phyloP scores from a whole-genome alignment of 345 rosid species.

The Carallia brachiata region DNA sequence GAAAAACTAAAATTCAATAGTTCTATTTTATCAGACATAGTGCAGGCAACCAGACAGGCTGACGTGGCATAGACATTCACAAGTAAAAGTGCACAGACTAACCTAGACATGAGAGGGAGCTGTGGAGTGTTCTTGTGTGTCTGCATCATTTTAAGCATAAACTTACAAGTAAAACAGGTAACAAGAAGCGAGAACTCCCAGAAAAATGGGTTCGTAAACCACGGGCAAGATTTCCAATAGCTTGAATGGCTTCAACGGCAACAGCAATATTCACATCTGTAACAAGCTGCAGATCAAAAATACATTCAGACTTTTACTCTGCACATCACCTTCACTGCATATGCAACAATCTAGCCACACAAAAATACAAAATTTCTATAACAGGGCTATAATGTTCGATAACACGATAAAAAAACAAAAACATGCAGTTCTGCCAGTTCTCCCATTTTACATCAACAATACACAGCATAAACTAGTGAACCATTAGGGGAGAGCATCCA shows the following conservation, averaged over 20 bases:
- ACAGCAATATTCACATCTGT: slow-evolving; percentile 97
- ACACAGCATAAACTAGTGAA: no score
- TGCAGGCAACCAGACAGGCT: no score
- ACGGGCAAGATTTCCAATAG: slow-evolving; percentile 87
- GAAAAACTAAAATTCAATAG: no score
- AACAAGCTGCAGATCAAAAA: slow-evolving; percentile 62
- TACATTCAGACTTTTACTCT: background rate
- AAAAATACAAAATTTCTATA: background rate
- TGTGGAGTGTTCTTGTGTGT: background rate
- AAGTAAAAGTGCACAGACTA: no score
- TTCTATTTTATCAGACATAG: no score
- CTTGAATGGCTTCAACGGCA: slow-evolving; percentile 97
- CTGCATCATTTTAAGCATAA: background rate
- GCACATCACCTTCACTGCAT: background rate
- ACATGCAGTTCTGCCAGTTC: no score
- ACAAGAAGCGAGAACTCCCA: slow-evolving; percentile 80
- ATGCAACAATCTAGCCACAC: background rate
- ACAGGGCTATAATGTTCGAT: no score
- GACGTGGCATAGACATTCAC: no score
- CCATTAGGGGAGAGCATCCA: no score
- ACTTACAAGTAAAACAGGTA: slow-evolving; percentile 91
- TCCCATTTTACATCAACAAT: no score
- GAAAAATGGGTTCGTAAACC: slow-evolving; percentile 93
- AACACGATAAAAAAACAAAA: no score
- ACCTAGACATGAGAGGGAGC: background rate